Evolutionary conservation across 1,284 basidiomycete species (phyloP), one percentile per base, ranked within the genome.

Genomic region (Ceratobasidium sp.): DNA sequence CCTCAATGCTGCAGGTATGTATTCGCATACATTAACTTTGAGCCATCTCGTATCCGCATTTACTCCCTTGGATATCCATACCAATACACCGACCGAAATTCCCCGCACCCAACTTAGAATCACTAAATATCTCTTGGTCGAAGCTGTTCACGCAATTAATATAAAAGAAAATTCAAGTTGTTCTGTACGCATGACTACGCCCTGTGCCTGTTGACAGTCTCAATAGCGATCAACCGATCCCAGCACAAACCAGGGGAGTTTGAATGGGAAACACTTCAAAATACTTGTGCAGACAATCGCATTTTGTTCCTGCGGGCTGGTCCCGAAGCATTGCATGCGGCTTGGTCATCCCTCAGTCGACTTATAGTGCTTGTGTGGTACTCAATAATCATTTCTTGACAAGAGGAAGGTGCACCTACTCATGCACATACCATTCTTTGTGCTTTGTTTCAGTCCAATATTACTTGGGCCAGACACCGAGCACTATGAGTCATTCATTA

Each of bases 71-170:
- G 72, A 74, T 63, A 30, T 72, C 4, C 70, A 72, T 23, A n/a
- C 23, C 1, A 80, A 82, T 48, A 82, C 79, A 0, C 80, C 80
- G 0, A 77, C 76, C 0, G 80, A 82, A 59, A 76, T 78, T 2
- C 75, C 81, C 0, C 81, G 82, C 33, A 81, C 78, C 0, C 71
- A 79, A 0, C 76, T 82, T 0, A 79, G 81, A 0, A 49, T 80
- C 0, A 76, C 81, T 1, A 82, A 82, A 23, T 82, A 82, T 21
- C 78, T 79, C 40, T 82, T 80, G 80, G 76, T 72, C 0, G 77
- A 81, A 23, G 78, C 77, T 0, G 59, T 77, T 0, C 76, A 48
- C 28, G 54, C 78, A 1, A 60, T 80, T 0, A 72, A 78, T 9
- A 79, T 79, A 67, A 16, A 62, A 59, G 77, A 0, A 11, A 72